A percentile compares a stretch with the other conserved stretches of the same genome.
phyloP scores from a whole-genome alignment of 495 filamentous ascomycete species.

The Pseudotulostoma volvatum region DNA sequence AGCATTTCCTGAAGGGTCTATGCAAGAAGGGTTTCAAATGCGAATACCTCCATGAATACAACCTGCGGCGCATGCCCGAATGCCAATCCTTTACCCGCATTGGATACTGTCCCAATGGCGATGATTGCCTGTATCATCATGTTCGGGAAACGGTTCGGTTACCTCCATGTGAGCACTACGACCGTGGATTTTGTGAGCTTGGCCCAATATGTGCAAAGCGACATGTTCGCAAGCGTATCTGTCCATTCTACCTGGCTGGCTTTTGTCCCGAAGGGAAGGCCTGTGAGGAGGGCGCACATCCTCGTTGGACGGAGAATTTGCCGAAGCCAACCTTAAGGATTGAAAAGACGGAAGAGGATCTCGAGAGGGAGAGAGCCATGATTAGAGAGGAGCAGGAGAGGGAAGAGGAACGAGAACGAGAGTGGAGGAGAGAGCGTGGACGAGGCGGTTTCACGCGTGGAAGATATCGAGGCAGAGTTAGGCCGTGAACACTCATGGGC shows the following conservation, averaged over 20 bases:
- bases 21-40: conserved; percentile 94
- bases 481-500: too few relatives aligned
- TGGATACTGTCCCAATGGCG: conserved; percentile 86
- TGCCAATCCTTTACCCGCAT: conserved; percentile 83
- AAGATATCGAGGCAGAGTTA: conserved; percentile 29
- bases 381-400: conserved; percentile 36
- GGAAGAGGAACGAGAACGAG: conserved; percentile 34
- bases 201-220: conserved; percentile 75
- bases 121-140: conserved; percentile 93
- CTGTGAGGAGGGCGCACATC: conserved; percentile 68
- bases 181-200: conserved; percentile 85
- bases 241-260: conserved; percentile 76
- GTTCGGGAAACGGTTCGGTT: conserved; percentile 67
- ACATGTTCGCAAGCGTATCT: conserved; percentile 60
- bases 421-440: conserved; percentile 33
- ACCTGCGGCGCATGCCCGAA: conserved; percentile 92
- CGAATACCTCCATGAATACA: conserved; percentile 97
- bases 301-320: conserved; percentile 56
- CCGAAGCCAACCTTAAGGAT: conserved; percentile 51
- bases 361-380: conserved; percentile 39
- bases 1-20: conserved; percentile 92
- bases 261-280: conserved; percentile 78
- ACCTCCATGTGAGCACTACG: conserved; percentile 84
- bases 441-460: conserved; percentile 34
- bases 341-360: conserved; percentile 44